Base-by-base conservation (phyloP, 2,329 filamentous ascomycete genomes). In the Alternaria gansuensis region DNA sequence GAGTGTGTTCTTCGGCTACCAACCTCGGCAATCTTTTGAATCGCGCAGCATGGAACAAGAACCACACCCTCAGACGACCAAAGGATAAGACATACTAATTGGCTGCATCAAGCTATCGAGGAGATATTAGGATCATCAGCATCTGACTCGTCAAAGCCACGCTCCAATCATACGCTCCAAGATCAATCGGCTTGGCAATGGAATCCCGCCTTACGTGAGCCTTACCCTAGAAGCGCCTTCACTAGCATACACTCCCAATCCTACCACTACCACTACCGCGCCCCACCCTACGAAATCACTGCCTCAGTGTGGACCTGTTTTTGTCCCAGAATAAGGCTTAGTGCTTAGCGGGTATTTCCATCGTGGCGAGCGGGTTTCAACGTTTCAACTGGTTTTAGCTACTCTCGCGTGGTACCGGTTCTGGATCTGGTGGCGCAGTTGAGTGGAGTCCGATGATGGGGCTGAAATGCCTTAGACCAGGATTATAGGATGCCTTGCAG, bases 331-430 rank as follows among this genome's bases (percentile, higher is more conserved):
- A 24, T 17, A 23, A 31, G 17, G 21, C 41, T 41, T 59, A 55
- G 59, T 44, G 59, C 59, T 61, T 46, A 57, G 52, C 49, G 33
- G 49, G 44, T 44, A 44, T 49, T 50, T 40, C 29, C 14, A 49
- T 36, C 29, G 46, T 48, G 45, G 53, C 45, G 52, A 48, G 37
- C 45, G 48, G 29, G 11, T 37, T 52, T 44, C 41, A 11, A 29
- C 40, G 11, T 37, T 52, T 44, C 41, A 11, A 29, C 40, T 36
- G 34, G 17, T 31, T 51, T 45, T 57, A 57, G 43, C 51, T 57
- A 29, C 44, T 36, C 23, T 46, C 29, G 44, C 31, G 29, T 31
- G 24, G 29, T 34, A 44, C 3, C 5, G 3, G 29, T 17, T 41
- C 26, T 31, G 26, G 51, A 50, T 53, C 29, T 54, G 36, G 53